Evolutionary conservation across 2,329 filamentous ascomycete species (phyloP).

Genomic region (Fusarium sp.): DNA sequence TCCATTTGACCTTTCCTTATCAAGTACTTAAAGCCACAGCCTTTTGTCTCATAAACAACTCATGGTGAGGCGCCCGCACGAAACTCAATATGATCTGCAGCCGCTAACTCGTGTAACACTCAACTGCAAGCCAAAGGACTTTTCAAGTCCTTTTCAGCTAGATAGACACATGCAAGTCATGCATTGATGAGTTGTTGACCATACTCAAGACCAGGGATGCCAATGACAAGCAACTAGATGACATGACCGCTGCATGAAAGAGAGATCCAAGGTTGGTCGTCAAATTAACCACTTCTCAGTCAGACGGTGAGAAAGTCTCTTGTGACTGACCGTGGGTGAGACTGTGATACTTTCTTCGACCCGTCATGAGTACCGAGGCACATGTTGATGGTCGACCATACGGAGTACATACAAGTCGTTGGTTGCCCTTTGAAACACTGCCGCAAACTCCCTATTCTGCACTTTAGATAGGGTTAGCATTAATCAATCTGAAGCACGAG

Average conservation of each 20-base stretch:
- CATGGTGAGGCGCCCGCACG: background rate
- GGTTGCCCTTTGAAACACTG: background rate
- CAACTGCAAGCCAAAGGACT: conserved; percentile 10
- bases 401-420: background rate
- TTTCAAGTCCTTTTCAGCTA: background rate
- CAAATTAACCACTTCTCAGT: background rate
- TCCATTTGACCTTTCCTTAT: conserved; percentile 1
- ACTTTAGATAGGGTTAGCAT: background rate
- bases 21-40: background rate
- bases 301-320: background rate
- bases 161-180: conserved; percentile 11
- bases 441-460: background rate
- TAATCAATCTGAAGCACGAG: conserved; percentile 10
- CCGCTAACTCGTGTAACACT: conserved; percentile 3
- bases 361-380: background rate
- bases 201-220: background rate
- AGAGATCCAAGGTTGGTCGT: background rate
- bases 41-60: conserved; percentile 1
- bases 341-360: background rate
- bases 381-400: background rate
- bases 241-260: background rate
- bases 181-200: conserved; percentile 2
- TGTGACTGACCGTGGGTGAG: background rate
- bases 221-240: background rate
- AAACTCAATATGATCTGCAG: conserved; percentile 12